Evolutionary conservation across 805 yeast genomes (phyloP), one percentile per base, ranked within the genome.

Genomic region (Starmerella davenportii): DNA sequence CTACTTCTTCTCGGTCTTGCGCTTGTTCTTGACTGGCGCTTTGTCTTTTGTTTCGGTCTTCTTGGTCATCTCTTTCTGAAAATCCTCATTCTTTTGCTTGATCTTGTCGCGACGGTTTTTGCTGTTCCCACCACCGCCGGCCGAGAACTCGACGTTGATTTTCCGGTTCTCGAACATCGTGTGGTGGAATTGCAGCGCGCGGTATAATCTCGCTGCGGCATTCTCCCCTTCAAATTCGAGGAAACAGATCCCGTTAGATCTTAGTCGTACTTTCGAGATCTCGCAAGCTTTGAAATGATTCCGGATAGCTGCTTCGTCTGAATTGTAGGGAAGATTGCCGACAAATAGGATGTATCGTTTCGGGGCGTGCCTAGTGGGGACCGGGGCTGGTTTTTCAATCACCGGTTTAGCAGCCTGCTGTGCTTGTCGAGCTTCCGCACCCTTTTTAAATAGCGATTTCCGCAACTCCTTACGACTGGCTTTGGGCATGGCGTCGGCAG

Each of bases 61-160:
- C 42, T 56, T 62, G 43, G 51, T 60, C 49, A 92, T 68, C 53
- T 85, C 93, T 21, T 66, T 76, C 33, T 68, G 68, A 49, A 85
- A 61, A 51, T 75, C 76, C 34, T 70, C 76, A 56, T 87, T 87
- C 65, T 87, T 87, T 36, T 68, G 70, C 52, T 72, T 71, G 49
- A 90, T 66, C 59, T 90, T 90, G 39, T 70, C 67, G 35, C 50
- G 40, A 13, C 68, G 51, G 39, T 62, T 66, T 42, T 68, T 62
- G 8, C 92, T 74, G 56, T 87, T 87, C 40, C 95, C 95, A 35
- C 98, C 98, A 31, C 98, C 98, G 40, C 98, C 98, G 37, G 82
- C 98, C 2, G 96, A 90, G 50, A 90, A 66, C 57, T 90, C 98
- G 27, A 90, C 95, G 53, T 90, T 90, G 52, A 90, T 85, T 56